A percentile compares a stretch with the other conserved stretches of the same genome.
These are phyloP conservation scores for Thalassiosira oceanica DNA, from an alignment of 352 stramenopile genomes.

Conservation along the genomic window DNA sequence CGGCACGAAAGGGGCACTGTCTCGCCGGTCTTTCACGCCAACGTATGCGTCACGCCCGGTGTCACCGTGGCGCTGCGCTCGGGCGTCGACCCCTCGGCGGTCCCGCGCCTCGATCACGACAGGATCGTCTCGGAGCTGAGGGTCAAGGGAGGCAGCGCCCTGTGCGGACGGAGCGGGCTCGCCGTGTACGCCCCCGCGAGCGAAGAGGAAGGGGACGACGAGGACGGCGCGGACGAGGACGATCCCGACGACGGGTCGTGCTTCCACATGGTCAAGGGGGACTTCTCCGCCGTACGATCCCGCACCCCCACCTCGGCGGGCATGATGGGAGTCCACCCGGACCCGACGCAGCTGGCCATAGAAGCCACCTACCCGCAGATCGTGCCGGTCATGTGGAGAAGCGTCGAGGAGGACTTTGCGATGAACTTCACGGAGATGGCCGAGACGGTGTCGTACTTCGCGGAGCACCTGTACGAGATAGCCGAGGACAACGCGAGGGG, in stretches of 20 bases:
- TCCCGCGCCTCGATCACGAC: constrained; percentile 43
- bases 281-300: constrained; percentile 51
- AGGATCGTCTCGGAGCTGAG: constrained; percentile 33
- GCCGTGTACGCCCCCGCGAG: constrained; percentile 10
- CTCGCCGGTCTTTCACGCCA: constrained; percentile 33
- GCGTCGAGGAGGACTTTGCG: constrained; percentile 49
- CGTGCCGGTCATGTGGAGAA: constrained; percentile 30
- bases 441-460: constrained; percentile 54
- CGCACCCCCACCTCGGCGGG: constrained; percentile 67
- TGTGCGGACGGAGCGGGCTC: constrained; percentile 31
- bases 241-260: constrained; percentile 25
- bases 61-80: constrained; percentile 21
- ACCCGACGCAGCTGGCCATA: constrained; percentile 15
- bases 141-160: constrained; percentile 1
- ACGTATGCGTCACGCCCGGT: constrained; percentile 44
- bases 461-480: constrained; percentile 56
- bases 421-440: constrained; percentile 34
- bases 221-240: not conserved
- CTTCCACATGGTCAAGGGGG: constrained; percentile 38
- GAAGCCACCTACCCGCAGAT: constrained; percentile 28
- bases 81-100: constrained; percentile 9
- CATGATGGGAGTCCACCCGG: constrained; percentile 48
- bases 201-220: constrained; percentile 1
- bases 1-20: constrained; percentile 29
- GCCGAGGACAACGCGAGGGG: constrained; percentile 64